A percentile compares a stretch with the other conserved stretches of the same genome.
These are phyloP conservation scores for Penicillium vulpinum DNA, from an alignment of 2,329 filamentous ascomycete species.

Conservation along the genomic window DNA sequence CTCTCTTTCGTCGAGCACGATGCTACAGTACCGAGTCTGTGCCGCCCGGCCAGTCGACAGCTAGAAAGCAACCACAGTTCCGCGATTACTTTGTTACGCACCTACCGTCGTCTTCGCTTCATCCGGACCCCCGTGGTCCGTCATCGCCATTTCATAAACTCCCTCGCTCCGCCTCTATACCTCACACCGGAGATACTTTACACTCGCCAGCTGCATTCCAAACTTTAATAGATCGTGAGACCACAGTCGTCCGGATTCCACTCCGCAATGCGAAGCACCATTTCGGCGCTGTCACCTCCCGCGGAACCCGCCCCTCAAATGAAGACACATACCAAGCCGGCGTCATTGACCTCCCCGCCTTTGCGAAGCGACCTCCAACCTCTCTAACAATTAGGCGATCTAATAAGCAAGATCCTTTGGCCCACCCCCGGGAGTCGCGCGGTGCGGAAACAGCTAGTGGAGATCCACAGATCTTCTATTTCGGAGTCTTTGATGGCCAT, in stretches of 20 bases:
- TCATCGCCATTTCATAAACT: constrained; percentile 76
- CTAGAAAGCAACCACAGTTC: constrained; percentile 58
- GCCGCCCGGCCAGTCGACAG: constrained; percentile 8
- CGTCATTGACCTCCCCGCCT: constrained; percentile 88
- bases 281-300: constrained; percentile 76
- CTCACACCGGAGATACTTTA: constrained; percentile 60
- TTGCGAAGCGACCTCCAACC: constrained; percentile 78
- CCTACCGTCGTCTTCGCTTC: constrained; percentile 86
- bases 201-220: constrained; percentile 60
- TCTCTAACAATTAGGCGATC: constrained; percentile 50
- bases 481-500: constrained; percentile 94
- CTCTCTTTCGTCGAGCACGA: constrained; percentile 31
- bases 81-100: constrained; percentile 98
- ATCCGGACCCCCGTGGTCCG: constrained; percentile 73
- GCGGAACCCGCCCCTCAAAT: constrained; percentile 84
- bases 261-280: constrained; percentile 93
- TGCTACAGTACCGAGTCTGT: constrained; percentile 27
- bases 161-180: constrained; percentile 78
- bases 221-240: constrained; percentile 67
- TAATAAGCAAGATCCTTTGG: constrained; percentile 29
- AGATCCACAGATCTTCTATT: constrained; percentile 96
- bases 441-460: constrained; percentile 73
- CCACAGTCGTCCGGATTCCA: constrained; percentile 93
- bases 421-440: constrained; percentile 58
- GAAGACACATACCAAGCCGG: constrained; percentile 94